Evolutionary conservation across 306 rosid species (phyloP).

Genomic region (Prosopis cineraria): DNA sequence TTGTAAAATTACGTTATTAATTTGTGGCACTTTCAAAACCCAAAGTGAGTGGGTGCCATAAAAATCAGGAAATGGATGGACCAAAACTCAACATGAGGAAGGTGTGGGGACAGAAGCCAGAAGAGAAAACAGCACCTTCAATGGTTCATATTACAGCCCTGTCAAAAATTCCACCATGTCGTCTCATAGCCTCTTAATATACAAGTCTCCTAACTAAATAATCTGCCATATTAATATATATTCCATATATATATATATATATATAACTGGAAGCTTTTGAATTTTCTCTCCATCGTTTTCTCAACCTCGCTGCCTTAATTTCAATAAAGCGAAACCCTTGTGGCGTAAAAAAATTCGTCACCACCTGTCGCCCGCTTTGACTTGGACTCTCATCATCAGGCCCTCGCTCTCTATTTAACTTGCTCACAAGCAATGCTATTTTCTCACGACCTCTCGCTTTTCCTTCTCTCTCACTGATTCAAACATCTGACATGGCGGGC

Average conservation of each 20-base stretch:
- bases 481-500: constrained; percentile 12
- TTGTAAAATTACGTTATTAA: neutral
- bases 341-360: neutral
- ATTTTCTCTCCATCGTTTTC: constrained; percentile 4
- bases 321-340: neutral
- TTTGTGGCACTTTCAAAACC: constrained; percentile 26
- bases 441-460: neutral
- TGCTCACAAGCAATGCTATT: constrained; percentile 5
- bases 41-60: constrained; percentile 34
- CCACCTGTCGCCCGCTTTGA: constrained; percentile 40
- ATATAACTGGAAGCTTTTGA: constrained; percentile 21
- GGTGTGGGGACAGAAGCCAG: constrained; percentile 35
- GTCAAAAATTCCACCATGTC: constrained; percentile 36
- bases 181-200: neutral
- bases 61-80: constrained; percentile 44
- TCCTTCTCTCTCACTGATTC: neutral
- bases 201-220: no score
- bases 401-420: constrained; percentile 35
- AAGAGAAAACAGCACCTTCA: constrained; percentile 45
- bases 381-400: constrained; percentile 11
- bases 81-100: constrained; percentile 27
- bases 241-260: constrained; percentile 3
- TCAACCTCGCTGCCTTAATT: constrained; percentile 1
- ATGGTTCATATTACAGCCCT: constrained; percentile 31
- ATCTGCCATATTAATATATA: neutral